These are phyloP conservation scores for Xylaria flabelliformis DNA, from an alignment of 495 filamentous ascomycete species.

Conservation along the genomic window DNA sequence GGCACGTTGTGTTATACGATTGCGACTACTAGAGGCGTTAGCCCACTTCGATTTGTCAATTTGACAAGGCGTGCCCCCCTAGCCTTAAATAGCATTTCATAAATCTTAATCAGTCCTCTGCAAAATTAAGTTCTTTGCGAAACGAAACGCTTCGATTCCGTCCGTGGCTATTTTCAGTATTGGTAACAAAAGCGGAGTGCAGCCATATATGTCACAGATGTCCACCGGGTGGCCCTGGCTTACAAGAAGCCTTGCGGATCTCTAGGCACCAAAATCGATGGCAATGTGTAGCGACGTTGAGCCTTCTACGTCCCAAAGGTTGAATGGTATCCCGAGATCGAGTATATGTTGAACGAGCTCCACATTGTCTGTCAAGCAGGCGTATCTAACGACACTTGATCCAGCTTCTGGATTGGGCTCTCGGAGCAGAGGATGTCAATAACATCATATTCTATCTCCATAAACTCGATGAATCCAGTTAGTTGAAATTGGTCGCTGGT, in stretches of 20 bases:
- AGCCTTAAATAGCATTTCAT: not conserved
- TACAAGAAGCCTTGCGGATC: slow-evolving; percentile 3
- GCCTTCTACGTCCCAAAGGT: not conserved
- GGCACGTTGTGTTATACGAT: not conserved
- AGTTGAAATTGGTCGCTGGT: not conserved
- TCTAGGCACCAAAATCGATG: not conserved
- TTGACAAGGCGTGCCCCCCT: not conserved
- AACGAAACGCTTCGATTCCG: not conserved
- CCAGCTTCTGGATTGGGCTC: not conserved
- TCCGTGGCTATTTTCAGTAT: not conserved
- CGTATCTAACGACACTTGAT: not conserved
- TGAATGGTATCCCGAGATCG: not conserved
- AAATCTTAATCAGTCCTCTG: slow-evolving; percentile 5
- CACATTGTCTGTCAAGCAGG: not conserved
- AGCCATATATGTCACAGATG: not conserved
- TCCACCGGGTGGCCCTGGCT: not conserved
- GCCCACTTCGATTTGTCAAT: not conserved
- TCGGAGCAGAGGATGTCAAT: not conserved
- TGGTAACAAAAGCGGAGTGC: not conserved
- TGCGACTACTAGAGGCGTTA: not conserved
- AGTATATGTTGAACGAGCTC: not conserved
- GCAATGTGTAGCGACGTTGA: not conserved
- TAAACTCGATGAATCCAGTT: not conserved
- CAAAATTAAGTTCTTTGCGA: not conserved
- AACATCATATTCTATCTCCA: not conserved